Percentiles rank a stretch among this genome's conserved stretches.
Conservation (phyloP, 2,329 filamentous ascomycete species). For the Tothia fuscella region DNA sequence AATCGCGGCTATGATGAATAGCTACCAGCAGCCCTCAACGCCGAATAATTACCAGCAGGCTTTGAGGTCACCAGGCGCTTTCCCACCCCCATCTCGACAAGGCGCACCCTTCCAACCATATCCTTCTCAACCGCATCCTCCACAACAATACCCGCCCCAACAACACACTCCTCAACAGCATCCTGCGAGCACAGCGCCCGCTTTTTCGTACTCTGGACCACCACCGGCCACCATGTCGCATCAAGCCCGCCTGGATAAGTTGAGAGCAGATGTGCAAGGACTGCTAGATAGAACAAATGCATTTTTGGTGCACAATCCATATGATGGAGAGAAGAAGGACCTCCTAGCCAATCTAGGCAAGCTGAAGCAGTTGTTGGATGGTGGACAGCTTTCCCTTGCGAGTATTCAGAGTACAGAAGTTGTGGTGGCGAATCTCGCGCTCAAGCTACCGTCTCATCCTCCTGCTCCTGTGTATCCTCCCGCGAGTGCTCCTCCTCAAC, state of each 20-base stretch:
- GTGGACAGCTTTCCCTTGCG: conserved; percentile 66
- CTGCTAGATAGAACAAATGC: conserved; percentile 62
- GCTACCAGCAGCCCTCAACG: conserved; percentile 17
- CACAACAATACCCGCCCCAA: conserved; percentile 22
- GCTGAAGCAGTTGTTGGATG: conserved; percentile 68
- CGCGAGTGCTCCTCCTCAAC: neutral
- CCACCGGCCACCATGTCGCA: conserved; percentile 7
- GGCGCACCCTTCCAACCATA: conserved; percentile 30
- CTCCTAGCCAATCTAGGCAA: conserved; percentile 77
- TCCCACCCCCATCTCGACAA: conserved; percentile 31
- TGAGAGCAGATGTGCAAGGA: conserved; percentile 73
- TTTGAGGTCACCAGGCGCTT: conserved; percentile 19
- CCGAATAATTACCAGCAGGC: conserved; percentile 14
- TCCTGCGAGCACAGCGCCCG: conserved; percentile 14
- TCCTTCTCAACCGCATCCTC: conserved; percentile 19
- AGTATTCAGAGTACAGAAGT: conserved; percentile 60
- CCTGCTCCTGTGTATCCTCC: neutral
- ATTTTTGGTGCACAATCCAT: conserved; percentile 63
- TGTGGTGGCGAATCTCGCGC: conserved; percentile 20
- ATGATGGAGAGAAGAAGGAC: conserved; percentile 63
- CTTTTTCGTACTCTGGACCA: conserved; percentile 1
- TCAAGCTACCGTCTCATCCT: conserved; percentile 1
- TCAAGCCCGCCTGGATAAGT: conserved; percentile 23
- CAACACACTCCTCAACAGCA: conserved; percentile 20
- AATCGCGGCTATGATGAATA: conserved; percentile 5